phyloP scores from a whole-genome alignment of 441 rosid genomes.

The Pelargonium australe region DNA sequence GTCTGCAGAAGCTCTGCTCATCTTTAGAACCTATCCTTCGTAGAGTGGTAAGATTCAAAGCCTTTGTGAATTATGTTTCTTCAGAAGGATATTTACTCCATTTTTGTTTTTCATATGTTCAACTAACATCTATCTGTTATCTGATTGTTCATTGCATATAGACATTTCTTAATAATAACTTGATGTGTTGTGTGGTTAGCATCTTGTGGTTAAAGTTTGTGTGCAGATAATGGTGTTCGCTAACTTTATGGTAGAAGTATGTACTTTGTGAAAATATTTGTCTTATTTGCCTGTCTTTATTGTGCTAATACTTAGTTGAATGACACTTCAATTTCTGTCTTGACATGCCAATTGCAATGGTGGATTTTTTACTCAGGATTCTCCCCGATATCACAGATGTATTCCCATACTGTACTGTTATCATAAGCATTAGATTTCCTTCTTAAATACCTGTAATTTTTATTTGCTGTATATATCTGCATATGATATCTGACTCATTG shows the following conservation, averaged over 20 bases:
- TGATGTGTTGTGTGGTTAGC: not conserved
- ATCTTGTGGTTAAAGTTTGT: not conserved
- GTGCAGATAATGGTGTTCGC: not conserved
- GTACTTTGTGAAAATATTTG: too few relatives aligned
- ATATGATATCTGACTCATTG: not conserved
- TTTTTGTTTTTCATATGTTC: not conserved
- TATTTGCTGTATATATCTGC: not conserved
- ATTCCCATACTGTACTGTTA: not conserved
- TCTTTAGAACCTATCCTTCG: constrained; percentile 98
- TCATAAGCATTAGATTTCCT: not conserved
- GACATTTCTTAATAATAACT: not conserved
- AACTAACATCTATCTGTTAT: not conserved
- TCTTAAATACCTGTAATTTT: not conserved
- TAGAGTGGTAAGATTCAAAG: constrained; percentile 69
- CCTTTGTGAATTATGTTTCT: not conserved
- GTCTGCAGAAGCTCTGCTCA: constrained; percentile 95
- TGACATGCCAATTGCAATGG: too few relatives aligned
- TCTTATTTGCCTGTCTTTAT: too few relatives aligned
- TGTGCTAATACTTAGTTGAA: too few relatives aligned
- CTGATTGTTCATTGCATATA: not conserved
- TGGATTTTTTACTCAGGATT: not conserved
- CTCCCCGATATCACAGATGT: not conserved
- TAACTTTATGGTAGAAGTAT: not conserved
- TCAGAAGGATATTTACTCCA: not conserved
- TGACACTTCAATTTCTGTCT: too few relatives aligned